A percentile compares a stretch with the other conserved stretches of the same genome.
Conservation (phyloP, 768 basidiomycete genomes). For the Boletus sp. region DNA sequence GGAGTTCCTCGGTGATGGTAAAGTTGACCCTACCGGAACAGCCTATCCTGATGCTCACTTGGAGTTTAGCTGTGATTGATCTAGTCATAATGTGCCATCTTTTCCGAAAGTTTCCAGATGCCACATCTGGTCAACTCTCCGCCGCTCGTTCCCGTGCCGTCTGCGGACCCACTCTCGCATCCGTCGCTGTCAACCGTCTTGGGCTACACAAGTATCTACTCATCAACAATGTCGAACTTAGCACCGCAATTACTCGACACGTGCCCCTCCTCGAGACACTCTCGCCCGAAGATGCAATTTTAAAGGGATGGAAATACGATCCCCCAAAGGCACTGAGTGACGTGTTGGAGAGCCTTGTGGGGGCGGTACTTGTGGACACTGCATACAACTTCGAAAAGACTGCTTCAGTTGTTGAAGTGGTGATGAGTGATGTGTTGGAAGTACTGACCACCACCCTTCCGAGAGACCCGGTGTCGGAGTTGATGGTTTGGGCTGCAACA, state of each 20-base stretch:
- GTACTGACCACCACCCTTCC: conserved; percentile 56
- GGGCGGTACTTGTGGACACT: conserved; percentile 79
- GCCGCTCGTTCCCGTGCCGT: conserved; percentile 67
- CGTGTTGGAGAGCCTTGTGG: conserved; percentile 79
- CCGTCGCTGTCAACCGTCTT: conserved; percentile 61
- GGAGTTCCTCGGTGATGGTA: conserved; percentile 89
- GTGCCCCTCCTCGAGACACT: conserved; percentile 56
- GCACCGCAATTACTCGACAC: conserved; percentile 56
- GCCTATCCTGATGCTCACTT: conserved; percentile 5
- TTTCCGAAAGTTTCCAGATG: conserved; percentile 62
- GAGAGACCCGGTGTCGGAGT: conserved; percentile 68
- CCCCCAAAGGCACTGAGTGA: conserved; percentile 86
- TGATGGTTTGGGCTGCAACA: conserved; percentile 63
- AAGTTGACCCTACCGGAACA: conserved; percentile 20
- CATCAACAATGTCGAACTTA: conserved; percentile 66
- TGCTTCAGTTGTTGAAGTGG: conserved; percentile 52
- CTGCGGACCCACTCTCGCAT: conserved; percentile 71
- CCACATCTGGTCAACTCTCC: conserved; percentile 75
- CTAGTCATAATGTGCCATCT: conserved; percentile 71
- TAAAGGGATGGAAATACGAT: conserved; percentile 74
- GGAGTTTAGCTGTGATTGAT: conserved; percentile 57
- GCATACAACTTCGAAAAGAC: conserved; percentile 71
- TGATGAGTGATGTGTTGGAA: conserved; percentile 67
- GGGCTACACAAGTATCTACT: conserved; percentile 67
- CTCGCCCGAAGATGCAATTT: conserved; percentile 58